Base-by-base conservation (phyloP, 2,329 filamentous ascomycete genomes). In the Pseudocercospora pini-densiflorae region DNA sequence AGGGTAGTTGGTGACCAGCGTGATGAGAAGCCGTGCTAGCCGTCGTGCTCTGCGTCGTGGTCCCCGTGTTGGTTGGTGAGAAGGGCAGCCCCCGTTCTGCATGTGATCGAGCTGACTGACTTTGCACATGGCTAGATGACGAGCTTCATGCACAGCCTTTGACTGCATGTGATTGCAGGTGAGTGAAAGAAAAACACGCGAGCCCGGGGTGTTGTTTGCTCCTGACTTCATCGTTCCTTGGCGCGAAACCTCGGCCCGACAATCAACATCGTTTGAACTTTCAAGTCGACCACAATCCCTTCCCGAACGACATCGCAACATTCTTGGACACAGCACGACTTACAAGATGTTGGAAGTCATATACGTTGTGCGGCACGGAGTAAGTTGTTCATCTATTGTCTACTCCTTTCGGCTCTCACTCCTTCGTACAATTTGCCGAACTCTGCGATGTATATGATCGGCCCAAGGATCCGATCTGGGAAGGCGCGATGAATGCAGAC, bases 301-400 rank as follows among this genome's bases (percentile, higher is more conserved):
- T 16, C 31, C 43, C 21, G 14, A 40, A 9, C 27, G 36, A 58
- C 55, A 58, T 10, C 4, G 21, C 55, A 24, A 43, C 29, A 23
- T 43, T 43, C 43, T 58, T 43, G 40, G 55, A 19, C 24, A 40
- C 10, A 58, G 8, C 29, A 40, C 55, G 55, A 43, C 27, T 19
- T 57, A 16, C 51, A 71, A 69, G 49, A 80, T 79, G 78, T 71
- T 85, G 65, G 82, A 85, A 72, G 77, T 77, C 12, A 81, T 85
- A 65, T 84, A 85, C 72, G 77, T 85, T 61, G 80, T 83, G 27
- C 76, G 83, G 59, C 83, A 85, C 73, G 83, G 82, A 31, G 83
- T 85, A 81, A 77, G 83, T 83, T 14, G 7, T 23, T 14, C 14
- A 14, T 55, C 24, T 19, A n/a, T 55, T 29, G 12, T 29, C 27